Base-by-base conservation (phyloP, 192 early-diverging fungal genomes). In the Gigaspora rosea region DNA sequence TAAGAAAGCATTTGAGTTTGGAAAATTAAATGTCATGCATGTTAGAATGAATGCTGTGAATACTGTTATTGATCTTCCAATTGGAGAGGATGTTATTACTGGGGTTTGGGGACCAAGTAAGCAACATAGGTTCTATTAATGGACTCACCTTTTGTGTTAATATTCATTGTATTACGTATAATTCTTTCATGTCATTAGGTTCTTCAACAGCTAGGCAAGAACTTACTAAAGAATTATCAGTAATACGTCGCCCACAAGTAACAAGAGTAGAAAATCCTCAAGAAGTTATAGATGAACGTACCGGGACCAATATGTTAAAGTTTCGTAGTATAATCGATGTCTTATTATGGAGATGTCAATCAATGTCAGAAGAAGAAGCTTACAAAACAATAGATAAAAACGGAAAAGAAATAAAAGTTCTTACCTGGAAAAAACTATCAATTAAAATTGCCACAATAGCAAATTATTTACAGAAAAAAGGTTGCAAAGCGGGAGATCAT, bases 391-490 rank as follows among this genome's bases (percentile, higher is more conserved):
- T 92, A 18, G 91, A 94, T 73, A 78, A 79, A 73, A 80, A 83
- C 6, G 88, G 87, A 33, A 84, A 90, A 20, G 88, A 92, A 50
- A 83, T 82, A 27, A 94, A 92, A 74, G 74, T 85, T 1, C 58
- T 92, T n/a, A 85, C 91, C 0, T 95, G 90, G 85, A 81, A 85
- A 6, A 95, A 95, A 80, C 83, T 95, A 70, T 85, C 87, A 51
- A 76, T 56, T 9, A 91, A 90, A 71, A 86, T 94, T 12, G 90
- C 91, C 6, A 83, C 89, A 0, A 83, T 90, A 0, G 92, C 93
- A 2, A 83, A 84, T 49, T 86, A 88, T 49, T 83, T 96, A 33
- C 82, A 86, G 33, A 91, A 91, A 81, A 84, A 88, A 33, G 84
- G 89, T 0, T 81, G 91, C 20, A 84, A 82, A 35, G 73, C 89